Evolutionary conservation across 2,329 filamentous ascomycete genomes (phyloP).

Genomic region (Aspergillus luchuensis): DNA sequence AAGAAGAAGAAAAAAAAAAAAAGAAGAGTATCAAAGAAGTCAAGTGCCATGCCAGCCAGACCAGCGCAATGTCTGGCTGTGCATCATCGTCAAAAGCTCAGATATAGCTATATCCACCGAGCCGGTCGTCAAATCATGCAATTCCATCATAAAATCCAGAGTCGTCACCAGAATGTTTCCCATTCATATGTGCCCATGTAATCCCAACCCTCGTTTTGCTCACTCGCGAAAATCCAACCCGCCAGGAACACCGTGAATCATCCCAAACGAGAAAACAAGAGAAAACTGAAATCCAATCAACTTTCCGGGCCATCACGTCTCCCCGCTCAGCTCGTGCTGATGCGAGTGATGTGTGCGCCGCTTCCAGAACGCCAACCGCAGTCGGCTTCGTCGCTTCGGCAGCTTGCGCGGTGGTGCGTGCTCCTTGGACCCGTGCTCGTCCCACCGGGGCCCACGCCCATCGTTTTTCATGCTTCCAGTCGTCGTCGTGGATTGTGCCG

Average conservation of each 20-base stretch:
- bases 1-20: not conserved
- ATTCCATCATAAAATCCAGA: constrained; percentile 29
- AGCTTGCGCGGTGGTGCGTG: constrained; percentile 28
- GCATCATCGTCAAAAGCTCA: constrained; percentile 12
- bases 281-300: constrained; percentile 11
- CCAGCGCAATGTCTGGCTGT: not conserved
- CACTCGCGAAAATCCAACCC: constrained; percentile 18
- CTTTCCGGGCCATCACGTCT: constrained; percentile 27
- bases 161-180: constrained; percentile 28
- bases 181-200: constrained; percentile 28
- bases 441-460: constrained; percentile 20
- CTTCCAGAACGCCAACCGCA: constrained; percentile 47
- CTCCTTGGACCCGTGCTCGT: constrained; percentile 24
- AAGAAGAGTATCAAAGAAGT: constrained; percentile 4
- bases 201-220: constrained; percentile 11
- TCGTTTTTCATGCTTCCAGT: constrained; percentile 32
- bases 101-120: constrained; percentile 19
- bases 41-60: constrained; percentile 5
- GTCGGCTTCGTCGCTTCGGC: constrained; percentile 41
- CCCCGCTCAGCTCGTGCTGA: constrained; percentile 36
- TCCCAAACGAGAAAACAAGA: constrained; percentile 12
- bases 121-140: constrained; percentile 35
- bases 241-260: constrained; percentile 19
- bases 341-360: constrained; percentile 35
- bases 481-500: constrained; percentile 32